Conservation (phyloP, 148 eudicot species). For the Salicornia ramosissima region DNA sequence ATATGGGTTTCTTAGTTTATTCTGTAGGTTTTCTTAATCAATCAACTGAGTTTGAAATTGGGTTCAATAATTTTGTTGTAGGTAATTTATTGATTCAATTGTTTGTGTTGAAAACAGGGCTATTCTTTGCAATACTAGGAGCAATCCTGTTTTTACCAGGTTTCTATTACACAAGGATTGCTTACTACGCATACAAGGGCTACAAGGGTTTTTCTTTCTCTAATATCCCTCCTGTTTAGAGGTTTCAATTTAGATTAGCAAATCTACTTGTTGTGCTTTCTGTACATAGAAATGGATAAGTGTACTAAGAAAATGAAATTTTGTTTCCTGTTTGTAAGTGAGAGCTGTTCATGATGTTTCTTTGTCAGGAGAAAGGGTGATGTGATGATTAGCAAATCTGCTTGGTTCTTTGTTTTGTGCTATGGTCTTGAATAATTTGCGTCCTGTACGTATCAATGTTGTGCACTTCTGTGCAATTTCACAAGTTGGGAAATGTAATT, state of each 20-base stretch:
- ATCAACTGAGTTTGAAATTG: background rate
- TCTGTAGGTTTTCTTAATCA: background rate
- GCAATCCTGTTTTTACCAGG: slow-evolving; percentile 86
- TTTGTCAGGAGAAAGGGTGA: slow-evolving; percentile 7
- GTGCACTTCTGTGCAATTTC: slow-evolving; percentile 20
- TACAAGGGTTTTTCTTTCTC: slow-evolving; percentile 96
- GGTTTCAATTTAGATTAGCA: slow-evolving; percentile 28
- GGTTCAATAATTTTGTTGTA: background rate
- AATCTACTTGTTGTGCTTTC: slow-evolving; percentile 12
- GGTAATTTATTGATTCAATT: background rate
- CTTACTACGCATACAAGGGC: slow-evolving; percentile 96
- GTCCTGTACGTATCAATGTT: slow-evolving; percentile 5
- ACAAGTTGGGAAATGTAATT: slow-evolving; percentile 1
- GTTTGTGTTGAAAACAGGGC: slow-evolving; percentile 37
- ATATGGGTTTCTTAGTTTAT: background rate
- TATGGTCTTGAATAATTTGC: slow-evolving; percentile 19
- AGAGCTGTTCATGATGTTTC: background rate
- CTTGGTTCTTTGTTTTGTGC: slow-evolving; percentile 3
- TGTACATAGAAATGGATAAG: slow-evolving; percentile 28
- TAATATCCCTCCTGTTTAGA: slow-evolving; percentile 87
- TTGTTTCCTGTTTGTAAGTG: slow-evolving; percentile 1
- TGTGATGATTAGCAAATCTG: no score
- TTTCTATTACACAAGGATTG: slow-evolving; percentile 91
- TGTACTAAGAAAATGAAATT: slow-evolving; percentile 7
- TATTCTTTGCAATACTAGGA: slow-evolving; percentile 81